Base-by-base conservation (phyloP, 2,329 filamentous ascomycete species). In the Diaporthe citri region DNA sequence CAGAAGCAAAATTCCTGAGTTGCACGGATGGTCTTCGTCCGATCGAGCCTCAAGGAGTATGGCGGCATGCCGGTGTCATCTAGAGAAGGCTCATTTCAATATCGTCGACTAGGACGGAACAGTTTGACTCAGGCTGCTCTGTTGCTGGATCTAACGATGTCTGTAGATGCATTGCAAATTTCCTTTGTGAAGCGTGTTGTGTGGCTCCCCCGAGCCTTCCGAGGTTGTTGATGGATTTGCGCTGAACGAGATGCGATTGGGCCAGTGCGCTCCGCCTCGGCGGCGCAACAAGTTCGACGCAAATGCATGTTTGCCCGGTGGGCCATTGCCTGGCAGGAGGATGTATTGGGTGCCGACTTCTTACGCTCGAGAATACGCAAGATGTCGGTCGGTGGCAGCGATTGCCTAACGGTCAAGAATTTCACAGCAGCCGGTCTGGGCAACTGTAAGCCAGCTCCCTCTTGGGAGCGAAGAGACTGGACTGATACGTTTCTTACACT, bases 11-110 rank as follows among this genome's bases (percentile, higher is more conserved):
- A 41, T 15, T 41, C n/a, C 7, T 9, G 1, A n/a, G 9, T 12
- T 7, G 2, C 6, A 17, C 48, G 34, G 64, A 51, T 55, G 25
- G 34, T 39, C 3, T 10, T 69, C 34, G 48, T 67, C 64, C 64
- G 46, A 67, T 34, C n/a, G 7, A 25, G 13, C 46, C 64, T 39
- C 22, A 52, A 51, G 31, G 13, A 67, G 64, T 39, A 39, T 52
- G 64, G 64, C 46, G 64, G 64, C 64, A 52, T 9, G 22, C 64
- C 51, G 31, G 31, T 52, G 31, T 52, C 64, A 25, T 67, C 17
- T 34, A 48, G 12, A 66, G 48, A n/a, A 20, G 9, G 39, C 17
- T 66, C 41, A 34, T 48, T 22, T 20, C 4, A 48, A 48, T 34
- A 31, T 66, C 25, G 28, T 48, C 10, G 8, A 8, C 25, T 20